These are phyloP conservation scores for Passalora sequoiae DNA, from an alignment of 2,329 filamentous ascomycete species.

Conservation along the genomic window DNA sequence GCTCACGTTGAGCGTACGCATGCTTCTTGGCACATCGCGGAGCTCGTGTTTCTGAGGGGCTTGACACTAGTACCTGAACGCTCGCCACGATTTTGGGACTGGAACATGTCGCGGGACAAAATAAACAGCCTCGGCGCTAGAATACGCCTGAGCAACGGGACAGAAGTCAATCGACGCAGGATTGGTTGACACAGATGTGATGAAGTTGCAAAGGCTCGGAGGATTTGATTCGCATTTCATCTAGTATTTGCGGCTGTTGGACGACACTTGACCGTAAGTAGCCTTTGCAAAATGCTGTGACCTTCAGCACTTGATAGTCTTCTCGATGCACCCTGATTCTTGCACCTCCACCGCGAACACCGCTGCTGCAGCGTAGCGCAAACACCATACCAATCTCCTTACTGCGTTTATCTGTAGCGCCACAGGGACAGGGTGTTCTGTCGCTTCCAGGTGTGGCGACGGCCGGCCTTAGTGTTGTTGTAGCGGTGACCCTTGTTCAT, in stretches of 20 bases:
- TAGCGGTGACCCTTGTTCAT: constrained; percentile 98
- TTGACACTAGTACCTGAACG: neutral
- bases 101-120: neutral
- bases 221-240: constrained; percentile 8
- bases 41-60: neutral
- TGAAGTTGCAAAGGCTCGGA: constrained; percentile 3
- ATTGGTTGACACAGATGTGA: neutral
- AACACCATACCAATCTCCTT: constrained; percentile 12
- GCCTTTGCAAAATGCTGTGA: constrained; percentile 2
- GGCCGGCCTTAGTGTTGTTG: constrained; percentile 96
- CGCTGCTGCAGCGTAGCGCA: constrained; percentile 14
- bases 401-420: constrained; percentile 75
- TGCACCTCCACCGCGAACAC: constrained; percentile 18
- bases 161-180: neutral
- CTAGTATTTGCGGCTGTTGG: neutral
- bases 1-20: too few relatives aligned
- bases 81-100: neutral
- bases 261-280: constrained; percentile 1
- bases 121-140: constrained; percentile 6
- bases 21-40: too few relatives aligned
- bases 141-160: neutral
- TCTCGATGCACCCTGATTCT: constrained; percentile 16
- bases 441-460: constrained; percentile 99
- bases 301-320: neutral
- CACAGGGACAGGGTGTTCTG: constrained; percentile 99